Conservation (phyloP, 2,329 filamentous ascomycete species). For the Lachnellula subtilissima region DNA sequence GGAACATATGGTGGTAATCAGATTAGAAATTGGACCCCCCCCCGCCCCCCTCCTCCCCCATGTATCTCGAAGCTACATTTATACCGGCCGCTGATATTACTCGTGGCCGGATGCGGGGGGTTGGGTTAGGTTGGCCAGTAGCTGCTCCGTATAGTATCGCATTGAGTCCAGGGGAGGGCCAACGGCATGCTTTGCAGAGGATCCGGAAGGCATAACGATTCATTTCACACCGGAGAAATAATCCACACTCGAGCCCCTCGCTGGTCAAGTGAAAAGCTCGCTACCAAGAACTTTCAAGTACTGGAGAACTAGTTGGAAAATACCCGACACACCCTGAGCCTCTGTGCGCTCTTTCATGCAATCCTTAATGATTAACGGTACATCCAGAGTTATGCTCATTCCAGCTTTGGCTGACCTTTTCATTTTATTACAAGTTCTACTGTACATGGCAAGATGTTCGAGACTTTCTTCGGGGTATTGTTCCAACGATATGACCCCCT, state of each 20-base stretch:
- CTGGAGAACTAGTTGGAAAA: slow-evolving; percentile 1
- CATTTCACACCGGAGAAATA: slow-evolving; percentile 27
- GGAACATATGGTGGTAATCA: not conserved
- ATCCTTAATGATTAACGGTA: slow-evolving; percentile 1
- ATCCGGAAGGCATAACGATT: slow-evolving; percentile 20
- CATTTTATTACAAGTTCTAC: not conserved
- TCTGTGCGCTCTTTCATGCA: slow-evolving; percentile 22
- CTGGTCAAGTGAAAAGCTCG: slow-evolving; percentile 4
- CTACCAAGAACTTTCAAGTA: not conserved
- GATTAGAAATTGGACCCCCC: not conserved
- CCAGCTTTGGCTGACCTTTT: not conserved
- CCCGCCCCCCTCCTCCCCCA: not conserved
- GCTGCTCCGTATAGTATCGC: not conserved
- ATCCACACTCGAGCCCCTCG: slow-evolving; percentile 19
- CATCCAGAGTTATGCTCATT: not conserved
- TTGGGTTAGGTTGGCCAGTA: too few relatives aligned
- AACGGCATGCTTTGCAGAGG: slow-evolving; percentile 1
- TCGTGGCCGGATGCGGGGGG: not conserved
- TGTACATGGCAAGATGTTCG: not conserved
- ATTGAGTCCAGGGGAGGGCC: not conserved
- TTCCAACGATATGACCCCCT: not conserved
- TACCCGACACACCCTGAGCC: slow-evolving; percentile 12
- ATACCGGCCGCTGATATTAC: not conserved
- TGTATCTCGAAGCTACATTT: not conserved
- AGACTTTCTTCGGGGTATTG: too few relatives aligned